Evolutionary conservation across 768 basidiomycete genomes (phyloP).

Genomic region (Austroboletus festivus): DNA sequence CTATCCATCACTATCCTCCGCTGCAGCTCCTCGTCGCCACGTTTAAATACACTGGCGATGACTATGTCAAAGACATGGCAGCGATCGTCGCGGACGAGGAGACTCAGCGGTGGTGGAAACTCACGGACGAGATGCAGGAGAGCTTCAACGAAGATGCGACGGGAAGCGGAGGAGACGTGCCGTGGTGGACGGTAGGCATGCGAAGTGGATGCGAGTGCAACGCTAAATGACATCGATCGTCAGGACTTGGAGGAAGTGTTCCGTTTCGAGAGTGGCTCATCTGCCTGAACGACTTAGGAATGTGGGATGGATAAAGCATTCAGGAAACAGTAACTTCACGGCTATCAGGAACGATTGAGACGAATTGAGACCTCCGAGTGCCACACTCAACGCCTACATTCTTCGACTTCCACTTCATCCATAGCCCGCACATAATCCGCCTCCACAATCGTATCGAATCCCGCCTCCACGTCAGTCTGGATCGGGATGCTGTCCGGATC

Average conservation of each 20-base stretch:
- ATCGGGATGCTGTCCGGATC: slow-evolving; percentile 37
- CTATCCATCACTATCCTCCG: slow-evolving; percentile 66
- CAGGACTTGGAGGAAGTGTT: slow-evolving; percentile 66
- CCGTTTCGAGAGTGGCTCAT: slow-evolving; percentile 50
- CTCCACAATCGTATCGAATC: slow-evolving; percentile 52
- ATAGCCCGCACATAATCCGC: slow-evolving; percentile 45
- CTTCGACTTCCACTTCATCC: slow-evolving; percentile 48
- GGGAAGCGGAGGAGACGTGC: slow-evolving; percentile 63
- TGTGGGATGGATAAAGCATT: too few species aligned
- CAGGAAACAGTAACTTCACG: too few species aligned
- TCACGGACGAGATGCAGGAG: slow-evolving; percentile 78
- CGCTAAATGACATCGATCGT: slow-evolving; percentile 1
- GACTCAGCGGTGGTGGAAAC: slow-evolving; percentile 74
- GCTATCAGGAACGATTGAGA: too few species aligned
- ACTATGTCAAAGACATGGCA: slow-evolving; percentile 67
- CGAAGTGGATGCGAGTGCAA: not conserved
- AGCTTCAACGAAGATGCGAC: slow-evolving; percentile 66
- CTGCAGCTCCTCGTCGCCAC: slow-evolving; percentile 70
- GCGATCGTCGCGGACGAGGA: slow-evolving; percentile 59
- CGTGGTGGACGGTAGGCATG: slow-evolving; percentile 64
- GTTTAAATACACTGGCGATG: slow-evolving; percentile 68
- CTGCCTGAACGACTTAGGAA: slow-evolving; percentile 5
- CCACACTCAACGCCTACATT: not conserved
- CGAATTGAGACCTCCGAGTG: too few species aligned
- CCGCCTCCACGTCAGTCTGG: slow-evolving; percentile 26